Evolutionary conservation across 257 asterid genomes (phyloP).

Genomic region (Solanum tarijense): DNA sequence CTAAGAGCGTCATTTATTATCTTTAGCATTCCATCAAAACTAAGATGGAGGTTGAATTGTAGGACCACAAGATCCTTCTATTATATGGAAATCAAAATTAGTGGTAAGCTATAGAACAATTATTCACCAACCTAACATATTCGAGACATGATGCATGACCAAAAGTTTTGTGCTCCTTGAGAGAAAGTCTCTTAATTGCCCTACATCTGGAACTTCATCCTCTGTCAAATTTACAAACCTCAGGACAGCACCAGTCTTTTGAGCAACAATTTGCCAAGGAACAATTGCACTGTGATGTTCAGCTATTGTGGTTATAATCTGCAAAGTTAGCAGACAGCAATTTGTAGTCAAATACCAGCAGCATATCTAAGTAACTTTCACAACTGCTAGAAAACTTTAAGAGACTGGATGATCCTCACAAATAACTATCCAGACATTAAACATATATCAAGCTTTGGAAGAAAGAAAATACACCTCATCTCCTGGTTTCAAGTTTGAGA

Average conservation of each 20-base stretch:
- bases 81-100: not conserved
- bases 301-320: constrained; percentile 77
- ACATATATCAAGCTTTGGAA: not conserved
- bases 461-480: constrained; percentile 55
- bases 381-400: not conserved
- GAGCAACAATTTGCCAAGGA: constrained; percentile 98
- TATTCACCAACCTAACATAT: constrained; percentile 61
- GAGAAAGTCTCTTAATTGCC: constrained; percentile 44
- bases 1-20: not conserved
- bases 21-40: not conserved
- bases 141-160: constrained; percentile 79
- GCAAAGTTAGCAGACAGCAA: constrained; percentile 4
- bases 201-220: constrained; percentile 76
- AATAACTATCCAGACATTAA: not conserved
- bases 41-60: not conserved
- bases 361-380: not conserved
- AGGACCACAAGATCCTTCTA: not conserved
- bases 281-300: constrained; percentile 98
- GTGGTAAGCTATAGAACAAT: not conserved
- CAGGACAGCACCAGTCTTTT: constrained; percentile 83
- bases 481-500: constrained; percentile 59
- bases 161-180: constrained; percentile 62
- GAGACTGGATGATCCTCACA: not conserved
- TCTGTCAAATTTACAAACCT: constrained; percentile 56
- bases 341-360: not conserved